phyloP scores from a whole-genome alignment of 1,284 basidiomycete species.

The Boletellus deceptivus region DNA sequence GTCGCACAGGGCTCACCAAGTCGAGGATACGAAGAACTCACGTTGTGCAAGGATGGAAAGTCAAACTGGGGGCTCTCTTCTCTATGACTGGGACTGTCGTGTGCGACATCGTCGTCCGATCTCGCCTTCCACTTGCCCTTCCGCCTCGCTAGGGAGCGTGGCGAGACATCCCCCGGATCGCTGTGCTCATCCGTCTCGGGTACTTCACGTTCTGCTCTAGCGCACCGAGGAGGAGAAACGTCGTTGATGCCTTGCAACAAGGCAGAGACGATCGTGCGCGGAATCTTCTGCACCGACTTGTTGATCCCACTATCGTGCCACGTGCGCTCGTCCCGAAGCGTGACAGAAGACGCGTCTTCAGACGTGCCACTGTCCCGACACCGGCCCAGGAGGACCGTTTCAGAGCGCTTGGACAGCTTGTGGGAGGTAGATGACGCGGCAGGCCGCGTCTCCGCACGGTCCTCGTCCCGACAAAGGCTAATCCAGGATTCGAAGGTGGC shows the following conservation, averaged over 20 bases:
- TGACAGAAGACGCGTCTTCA: constrained; percentile 16
- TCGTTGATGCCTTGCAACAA: constrained; percentile 15
- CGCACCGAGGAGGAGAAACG: constrained; percentile 1
- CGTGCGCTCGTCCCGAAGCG: constrained; percentile 9
- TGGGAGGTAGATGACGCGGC: constrained; percentile 2
- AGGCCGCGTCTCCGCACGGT: neutral
- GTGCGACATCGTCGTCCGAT: neutral
- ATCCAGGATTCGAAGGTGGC: neutral
- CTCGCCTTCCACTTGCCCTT: constrained; percentile 21
- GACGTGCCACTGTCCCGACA: constrained; percentile 1
- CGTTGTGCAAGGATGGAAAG: neutral
- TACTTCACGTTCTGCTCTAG: neutral
- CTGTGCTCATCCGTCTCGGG: neutral
- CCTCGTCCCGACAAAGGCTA: neutral
- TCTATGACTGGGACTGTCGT: neutral
- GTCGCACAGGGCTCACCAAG: neutral
- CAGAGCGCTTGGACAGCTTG: constrained; percentile 4
- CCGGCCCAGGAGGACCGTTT: neutral
- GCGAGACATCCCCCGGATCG: neutral
- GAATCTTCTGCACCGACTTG: constrained; percentile 9
- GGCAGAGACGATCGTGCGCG: constrained; percentile 13
- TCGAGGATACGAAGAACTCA: constrained; percentile 2
- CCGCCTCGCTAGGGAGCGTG: constrained; percentile 5
- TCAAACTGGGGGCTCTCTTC: constrained; percentile 2
- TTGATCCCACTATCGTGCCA: constrained; percentile 2